phyloP scores from a whole-genome alignment of 306 rosid species.

The Pyrus bretschneideri region DNA sequence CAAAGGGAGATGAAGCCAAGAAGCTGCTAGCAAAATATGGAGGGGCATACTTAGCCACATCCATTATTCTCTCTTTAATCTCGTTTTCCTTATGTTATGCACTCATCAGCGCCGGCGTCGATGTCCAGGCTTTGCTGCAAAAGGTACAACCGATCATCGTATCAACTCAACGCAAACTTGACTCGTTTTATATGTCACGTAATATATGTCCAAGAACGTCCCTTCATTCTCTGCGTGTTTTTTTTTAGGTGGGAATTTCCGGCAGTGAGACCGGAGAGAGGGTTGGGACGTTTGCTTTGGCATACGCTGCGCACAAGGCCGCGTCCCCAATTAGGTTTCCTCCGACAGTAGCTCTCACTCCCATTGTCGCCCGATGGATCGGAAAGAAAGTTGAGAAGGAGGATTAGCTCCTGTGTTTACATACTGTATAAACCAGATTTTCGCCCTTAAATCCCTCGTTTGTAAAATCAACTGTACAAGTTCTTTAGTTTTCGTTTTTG shows the following conservation, averaged over 20 bases:
- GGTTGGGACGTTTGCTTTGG: constrained; percentile 89
- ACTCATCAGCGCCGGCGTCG: constrained; percentile 63
- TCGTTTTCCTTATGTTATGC: constrained; percentile 70
- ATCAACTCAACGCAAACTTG: background rate
- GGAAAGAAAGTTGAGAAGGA: constrained; percentile 64
- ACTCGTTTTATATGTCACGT: background rate
- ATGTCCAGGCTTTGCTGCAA: constrained; percentile 69
- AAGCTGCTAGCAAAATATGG: constrained; percentile 87
- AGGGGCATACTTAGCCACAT: constrained; percentile 86
- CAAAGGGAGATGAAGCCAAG: constrained; percentile 85
- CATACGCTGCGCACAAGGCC: constrained; percentile 95
- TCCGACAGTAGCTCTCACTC: constrained; percentile 92
- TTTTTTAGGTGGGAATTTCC: constrained; percentile 69
- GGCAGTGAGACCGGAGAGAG: constrained; percentile 59
- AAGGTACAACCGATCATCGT: constrained; percentile 35
- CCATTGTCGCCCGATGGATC: constrained; percentile 83
- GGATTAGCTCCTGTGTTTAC: constrained; percentile 17
- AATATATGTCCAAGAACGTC: background rate
- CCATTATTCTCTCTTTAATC: constrained; percentile 72
- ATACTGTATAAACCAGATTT: background rate
- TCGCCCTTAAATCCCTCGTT: background rate
- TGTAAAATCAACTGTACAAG: background rate
- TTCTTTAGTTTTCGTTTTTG: background rate
- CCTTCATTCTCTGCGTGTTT: background rate
- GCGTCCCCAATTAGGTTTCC: constrained; percentile 97